A percentile compares a stretch with the other conserved stretches of the same genome.
These are phyloP conservation scores for Auriscalpium vulgare DNA, from an alignment of 768 basidiomycete species.

Conservation along the genomic window DNA sequence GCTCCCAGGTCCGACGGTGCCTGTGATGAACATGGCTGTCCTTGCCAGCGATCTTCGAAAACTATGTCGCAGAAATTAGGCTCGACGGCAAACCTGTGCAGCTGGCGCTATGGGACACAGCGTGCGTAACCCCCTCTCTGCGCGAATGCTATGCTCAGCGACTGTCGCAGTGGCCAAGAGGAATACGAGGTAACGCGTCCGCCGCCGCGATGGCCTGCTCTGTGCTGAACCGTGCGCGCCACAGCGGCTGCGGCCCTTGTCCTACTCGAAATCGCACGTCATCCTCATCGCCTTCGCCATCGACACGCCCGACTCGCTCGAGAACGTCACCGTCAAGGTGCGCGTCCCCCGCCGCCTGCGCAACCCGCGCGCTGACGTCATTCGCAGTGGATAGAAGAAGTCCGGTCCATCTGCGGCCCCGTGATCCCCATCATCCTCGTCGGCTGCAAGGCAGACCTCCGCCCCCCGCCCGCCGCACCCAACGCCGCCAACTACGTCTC, in stretches of 20 bases:
- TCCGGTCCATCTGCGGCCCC: conserved; percentile 90
- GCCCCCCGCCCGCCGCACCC: conserved; percentile 47
- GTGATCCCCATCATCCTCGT: conserved; percentile 91
- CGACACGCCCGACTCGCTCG: conserved; percentile 93
- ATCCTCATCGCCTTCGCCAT: conserved; percentile 96
- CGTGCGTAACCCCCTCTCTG: conserved; percentile 49
- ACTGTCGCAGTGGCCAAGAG: conserved; percentile 77
- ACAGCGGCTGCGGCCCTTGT: conserved; percentile 89
- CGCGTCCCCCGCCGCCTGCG: too few species aligned
- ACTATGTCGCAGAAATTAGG: conserved; percentile 97
- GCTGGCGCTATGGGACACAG: conserved; percentile 97
- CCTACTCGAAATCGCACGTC: conserved; percentile 97
- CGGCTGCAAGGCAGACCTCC: conserved; percentile 92
- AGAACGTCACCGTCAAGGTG: conserved; percentile 94
- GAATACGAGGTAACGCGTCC: conserved; percentile 77
- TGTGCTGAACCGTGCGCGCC: conserved; percentile 3
- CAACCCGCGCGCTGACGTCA: background rate
- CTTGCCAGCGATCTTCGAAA: conserved; percentile 84
- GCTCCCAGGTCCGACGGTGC: background rate
- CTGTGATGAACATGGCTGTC: background rate
- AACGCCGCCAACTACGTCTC: conserved; percentile 54
- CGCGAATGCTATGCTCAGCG: background rate
- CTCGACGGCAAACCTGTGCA: conserved; percentile 97
- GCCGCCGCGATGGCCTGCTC: background rate
- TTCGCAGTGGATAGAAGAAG: conserved; percentile 94